Base-by-base conservation (phyloP, 768 basidiomycete genomes). In the Tricholomella constricta region DNA sequence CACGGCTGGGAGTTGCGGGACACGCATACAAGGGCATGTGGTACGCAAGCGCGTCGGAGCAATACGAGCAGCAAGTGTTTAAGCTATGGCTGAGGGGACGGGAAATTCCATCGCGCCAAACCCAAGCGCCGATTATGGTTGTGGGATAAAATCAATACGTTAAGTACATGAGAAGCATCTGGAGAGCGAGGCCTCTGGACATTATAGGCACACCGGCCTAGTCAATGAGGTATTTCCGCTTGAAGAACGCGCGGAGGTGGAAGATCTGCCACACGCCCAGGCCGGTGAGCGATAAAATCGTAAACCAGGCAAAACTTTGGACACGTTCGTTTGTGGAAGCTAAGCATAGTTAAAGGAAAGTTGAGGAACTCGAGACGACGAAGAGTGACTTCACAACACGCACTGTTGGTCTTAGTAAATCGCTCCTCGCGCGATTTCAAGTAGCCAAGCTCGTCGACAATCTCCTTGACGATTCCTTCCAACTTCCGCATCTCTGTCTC, bases 401-500 rank as follows among this genome's bases (percentile, higher is more conserved):
- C 52, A 98, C 96, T 72, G 65, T 98, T 98, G 29, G 97, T 99
- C 59, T 73, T 74, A 11, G 91, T 79, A 75, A 99, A 98, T 41
- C 81, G 78, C 61, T 89, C 87, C 69, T 98, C 96, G n/a, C 96
- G 80, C 60, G 76, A 72, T 74, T 94, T 92, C 55, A 99, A 81
- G 72, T 96, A 98, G 7, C 82, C 82, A 76, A 98, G 78, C 71
- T 99, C 95, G 62, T 98, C 95, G 12, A 89, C 84, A 47, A 99
- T 85, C 74, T 98, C 97, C 68, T 94, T 92, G 31, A 94, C 89
- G 12, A 98, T 70, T 0, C 93, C 95, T 69, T 99, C 97, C 2
- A 99, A 78, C 65, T 98, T 98, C 35, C 94, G 85, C 95, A 98
- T 98, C 70, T 98, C 97, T 0, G 93, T 95, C 72, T 99, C 97